A percentile compares a stretch with the other conserved stretches of the same genome.
These are phyloP conservation scores for Fusarium proliferatum DNA, from an alignment of 2,329 filamentous ascomycete genomes.

Conservation along the genomic window DNA sequence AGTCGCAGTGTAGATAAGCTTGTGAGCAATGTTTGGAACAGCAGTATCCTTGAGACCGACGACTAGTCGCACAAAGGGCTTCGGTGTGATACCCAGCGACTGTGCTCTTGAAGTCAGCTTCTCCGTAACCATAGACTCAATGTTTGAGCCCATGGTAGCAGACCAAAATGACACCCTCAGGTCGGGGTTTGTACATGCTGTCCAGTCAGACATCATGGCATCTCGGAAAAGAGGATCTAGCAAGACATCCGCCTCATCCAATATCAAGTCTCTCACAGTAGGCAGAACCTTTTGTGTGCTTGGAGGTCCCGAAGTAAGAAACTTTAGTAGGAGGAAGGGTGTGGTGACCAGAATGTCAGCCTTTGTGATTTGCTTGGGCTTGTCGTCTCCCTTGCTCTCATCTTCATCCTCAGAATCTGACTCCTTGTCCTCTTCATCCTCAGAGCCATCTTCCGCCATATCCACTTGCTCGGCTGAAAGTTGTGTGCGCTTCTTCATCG, in stretches of 20 bases:
- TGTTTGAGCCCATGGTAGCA: constrained; percentile 94
- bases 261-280: constrained; percentile 76
- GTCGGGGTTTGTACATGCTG: constrained; percentile 75
- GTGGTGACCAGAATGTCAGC: constrained; percentile 56
- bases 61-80: constrained; percentile 81
- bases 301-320: constrained; percentile 64
- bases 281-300: constrained; percentile 66
- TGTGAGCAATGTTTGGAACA: constrained; percentile 90
- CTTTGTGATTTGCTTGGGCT: constrained; percentile 48
- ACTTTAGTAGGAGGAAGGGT: constrained; percentile 76
- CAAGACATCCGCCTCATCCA: constrained; percentile 96
- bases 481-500: constrained; percentile 87
- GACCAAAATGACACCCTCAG: constrained; percentile 90
- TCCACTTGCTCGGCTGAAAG: constrained; percentile 63
- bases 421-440: constrained; percentile 54
- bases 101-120: constrained; percentile 69
- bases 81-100: constrained; percentile 50
- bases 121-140: constrained; percentile 81
- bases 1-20: constrained; percentile 88
- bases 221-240: constrained; percentile 91
- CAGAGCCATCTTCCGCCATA: constrained; percentile 52
- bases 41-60: constrained; percentile 97
- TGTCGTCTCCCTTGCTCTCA: constrained; percentile 35
- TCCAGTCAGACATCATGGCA: constrained; percentile 88
- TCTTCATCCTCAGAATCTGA: constrained; percentile 51